Base-by-base conservation (phyloP, 2,329 filamentous ascomycete species). In the Ophiostoma himal-ulmi region DNA sequence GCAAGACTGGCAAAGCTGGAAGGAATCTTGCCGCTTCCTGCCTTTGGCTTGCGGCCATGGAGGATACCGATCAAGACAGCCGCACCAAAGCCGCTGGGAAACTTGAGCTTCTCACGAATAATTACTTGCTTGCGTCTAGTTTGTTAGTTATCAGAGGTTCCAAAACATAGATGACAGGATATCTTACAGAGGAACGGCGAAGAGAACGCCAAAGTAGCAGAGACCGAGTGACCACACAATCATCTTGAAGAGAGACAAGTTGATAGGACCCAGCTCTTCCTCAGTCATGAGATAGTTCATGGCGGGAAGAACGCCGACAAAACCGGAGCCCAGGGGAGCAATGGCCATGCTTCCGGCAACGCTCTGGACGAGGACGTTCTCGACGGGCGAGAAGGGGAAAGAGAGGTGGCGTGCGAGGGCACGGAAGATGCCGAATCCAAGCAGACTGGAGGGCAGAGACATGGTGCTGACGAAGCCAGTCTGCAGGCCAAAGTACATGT, bases 281-380 rank as follows among this genome's bases (percentile, higher is more conserved):
- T 87, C 81, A 69, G 86, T 88, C 68, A 99, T 80, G 67, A 99
- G 82, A 75, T 92, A 97, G 76, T 97, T 92, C 82, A 99, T 85
- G 0, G 94, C 94, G 0, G 95, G 95, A 72, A 98, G 89, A 82
- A 98, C 94, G 5, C 94, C 94, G 22, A 98, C 94, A 77, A 98
- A 97, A 1, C 95, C 95, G 75, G 94, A 96, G 0, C 94, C 94
- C 13, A 99, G 82, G 0, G 95, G 95, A 93, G 98, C 98, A 5
- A 96, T 96, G 0, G 94, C 95, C 79, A 98, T 96, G 20, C 92
- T 92, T 13, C 95, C 94, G 1, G 95, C 94, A 5, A 99, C 95
- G 0, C 93, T 97, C 81, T 99, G 95, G 13, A 99, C 91, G 30
- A 99, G 84, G 4, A 99, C 95, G 78, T 99, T 99, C 80, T 99